Conservation (phyloP, 2,329 filamentous ascomycete genomes). For the Claviceps sp. region DNA sequence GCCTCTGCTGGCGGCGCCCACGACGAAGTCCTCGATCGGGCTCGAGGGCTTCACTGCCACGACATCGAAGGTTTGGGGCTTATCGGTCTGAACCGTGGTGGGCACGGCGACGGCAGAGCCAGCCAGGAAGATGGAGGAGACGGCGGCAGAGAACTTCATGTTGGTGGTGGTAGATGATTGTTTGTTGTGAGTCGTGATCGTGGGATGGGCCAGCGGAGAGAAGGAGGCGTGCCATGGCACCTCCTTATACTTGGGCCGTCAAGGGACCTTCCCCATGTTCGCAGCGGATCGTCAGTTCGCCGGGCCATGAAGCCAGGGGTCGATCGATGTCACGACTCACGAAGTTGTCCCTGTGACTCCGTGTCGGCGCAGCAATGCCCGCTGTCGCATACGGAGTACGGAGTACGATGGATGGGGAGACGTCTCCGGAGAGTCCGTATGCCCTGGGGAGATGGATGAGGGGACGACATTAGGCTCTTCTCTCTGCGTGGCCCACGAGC, state of each 20-base stretch:
- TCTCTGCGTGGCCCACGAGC: background rate
- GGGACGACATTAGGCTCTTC: background rate
- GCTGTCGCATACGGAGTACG: background rate
- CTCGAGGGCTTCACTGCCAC: slow-evolving; percentile 36
- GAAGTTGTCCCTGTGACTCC: background rate
- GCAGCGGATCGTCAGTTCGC: background rate
- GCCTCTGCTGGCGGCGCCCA: slow-evolving; percentile 30
- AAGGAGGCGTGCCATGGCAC: background rate
- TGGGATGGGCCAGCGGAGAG: background rate
- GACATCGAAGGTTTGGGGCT: slow-evolving; percentile 28
- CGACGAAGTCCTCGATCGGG: slow-evolving; percentile 30
- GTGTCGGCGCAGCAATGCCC: background rate
- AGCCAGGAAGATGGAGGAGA: slow-evolving; percentile 14
- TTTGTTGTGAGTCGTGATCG: background rate
- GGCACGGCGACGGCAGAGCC: slow-evolving; percentile 17
- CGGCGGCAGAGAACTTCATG: slow-evolving; percentile 17
- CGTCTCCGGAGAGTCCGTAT: background rate
- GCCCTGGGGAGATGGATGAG: background rate
- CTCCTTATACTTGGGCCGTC: background rate
- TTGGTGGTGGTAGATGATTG: slow-evolving; percentile 3
- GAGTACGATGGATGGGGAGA: background rate
- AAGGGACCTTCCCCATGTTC: background rate
- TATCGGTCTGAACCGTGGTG: slow-evolving; percentile 3
- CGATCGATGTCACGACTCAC: background rate
- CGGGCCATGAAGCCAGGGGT: background rate